Base-by-base conservation (phyloP, 163 green algal genomes). In the Chloromonas sp. region DNA sequence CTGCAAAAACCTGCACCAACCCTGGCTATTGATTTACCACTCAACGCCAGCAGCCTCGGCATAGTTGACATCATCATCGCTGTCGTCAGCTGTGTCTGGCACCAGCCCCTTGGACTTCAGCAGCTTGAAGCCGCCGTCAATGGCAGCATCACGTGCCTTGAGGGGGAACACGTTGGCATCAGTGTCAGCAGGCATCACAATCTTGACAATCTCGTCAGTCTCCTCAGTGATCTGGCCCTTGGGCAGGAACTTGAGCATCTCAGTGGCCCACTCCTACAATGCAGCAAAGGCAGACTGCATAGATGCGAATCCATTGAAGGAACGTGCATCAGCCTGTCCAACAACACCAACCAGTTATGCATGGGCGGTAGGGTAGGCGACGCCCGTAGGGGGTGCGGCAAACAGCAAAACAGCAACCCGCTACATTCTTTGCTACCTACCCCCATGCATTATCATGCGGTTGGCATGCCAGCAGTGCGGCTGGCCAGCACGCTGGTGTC, bases 81-180 rank as follows among this genome's bases (percentile, higher is more conserved):
- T 87, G 82, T 84, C 83, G 74, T 93, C 90, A 66, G 71, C 85
- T 61, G 60, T 80, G 14, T 87, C 87, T n/a, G 94, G 94, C 85
- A 97, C 89, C 11, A 95, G 88, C 80, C 92, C 91, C 84, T 97
- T 96, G 62, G 88, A 86, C 62, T 92, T 90, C 83, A 97, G 92
- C 87, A 95, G 95, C 2, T 91, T 88, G 66, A 96, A 93, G 81
- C 92, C 93, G 15, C 89, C 87, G 71, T 84, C 87, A 84, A 94
- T 94, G 78, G 88, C 92, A 36, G 91, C 91, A 83, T 97, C 94
- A 78, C 94, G 92, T 89, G 95, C 81, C 89, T 97, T 97, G 59
- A 97, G 89, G 57, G 94, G 93, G 92, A 97, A 97, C 60, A 85
- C 81, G 60, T 88, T 92, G 15, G 62, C 70, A 2, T 84, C 81